Evolutionary conservation across 768 basidiomycete species (phyloP).

Genomic region (Trametes cinnabarina): DNA sequence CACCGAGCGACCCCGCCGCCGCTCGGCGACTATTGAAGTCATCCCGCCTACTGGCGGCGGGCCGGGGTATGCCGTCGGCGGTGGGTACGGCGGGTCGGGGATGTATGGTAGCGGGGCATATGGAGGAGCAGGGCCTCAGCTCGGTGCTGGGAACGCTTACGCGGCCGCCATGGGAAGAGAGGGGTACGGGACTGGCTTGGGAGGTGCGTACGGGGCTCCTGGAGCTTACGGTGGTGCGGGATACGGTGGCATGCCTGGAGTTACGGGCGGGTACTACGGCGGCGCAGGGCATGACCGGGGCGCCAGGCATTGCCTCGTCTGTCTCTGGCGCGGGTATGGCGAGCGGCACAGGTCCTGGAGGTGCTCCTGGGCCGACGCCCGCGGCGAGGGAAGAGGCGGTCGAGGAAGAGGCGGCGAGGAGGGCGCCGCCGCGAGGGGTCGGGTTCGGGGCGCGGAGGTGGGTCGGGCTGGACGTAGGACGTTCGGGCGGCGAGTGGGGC

Average conservation of each 20-base stretch:
- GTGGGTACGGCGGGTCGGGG: neutral
- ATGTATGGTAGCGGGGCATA: neutral
- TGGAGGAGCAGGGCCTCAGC: neutral
- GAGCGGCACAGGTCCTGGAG: neutral
- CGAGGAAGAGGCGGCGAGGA: slow-evolving; percentile 1
- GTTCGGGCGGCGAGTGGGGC: neutral
- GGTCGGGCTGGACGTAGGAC: neutral
- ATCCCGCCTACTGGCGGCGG: neutral
- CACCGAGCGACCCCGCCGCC: neutral
- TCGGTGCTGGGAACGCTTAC: neutral
- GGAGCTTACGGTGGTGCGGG: slow-evolving; percentile 4
- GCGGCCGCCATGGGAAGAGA: neutral
- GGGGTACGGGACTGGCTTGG: neutral
- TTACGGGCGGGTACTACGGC: neutral
- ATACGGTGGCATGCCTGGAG: slow-evolving; percentile 2
- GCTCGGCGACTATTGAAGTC: slow-evolving; percentile 6
- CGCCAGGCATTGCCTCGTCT: neutral
- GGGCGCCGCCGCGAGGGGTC: neutral
- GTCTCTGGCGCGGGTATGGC: no score
- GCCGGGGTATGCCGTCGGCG: neutral
- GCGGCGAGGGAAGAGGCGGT: slow-evolving; percentile 3
- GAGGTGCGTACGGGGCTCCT: neutral
- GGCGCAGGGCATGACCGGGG: neutral
- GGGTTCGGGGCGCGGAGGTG: neutral
- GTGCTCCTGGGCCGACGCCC: neutral